Evolutionary conservation across 2,329 filamentous ascomycete genomes (phyloP).

Genomic region (Fusarium sarcochroum): DNA sequence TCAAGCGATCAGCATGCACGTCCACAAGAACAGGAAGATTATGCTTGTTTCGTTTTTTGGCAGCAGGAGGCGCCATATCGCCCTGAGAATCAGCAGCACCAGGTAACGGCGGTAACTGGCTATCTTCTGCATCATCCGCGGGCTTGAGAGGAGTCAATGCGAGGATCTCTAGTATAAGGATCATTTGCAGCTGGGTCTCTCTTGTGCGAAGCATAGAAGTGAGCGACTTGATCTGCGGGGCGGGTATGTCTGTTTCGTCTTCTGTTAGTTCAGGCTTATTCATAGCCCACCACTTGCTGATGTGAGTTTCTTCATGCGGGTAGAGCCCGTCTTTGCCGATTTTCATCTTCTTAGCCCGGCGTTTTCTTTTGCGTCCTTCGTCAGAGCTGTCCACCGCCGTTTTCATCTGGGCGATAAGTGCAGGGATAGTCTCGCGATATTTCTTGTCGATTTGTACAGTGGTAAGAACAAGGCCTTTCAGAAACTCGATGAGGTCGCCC

Average conservation of each 20-base stretch:
- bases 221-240: constrained; percentile 71
- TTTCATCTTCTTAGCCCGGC: constrained; percentile 74
- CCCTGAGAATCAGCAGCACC: constrained; percentile 54
- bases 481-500: constrained; percentile 74
- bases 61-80: constrained; percentile 43
- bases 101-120: constrained; percentile 62
- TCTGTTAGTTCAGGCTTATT: constrained; percentile 67
- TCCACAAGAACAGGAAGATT: constrained; percentile 78
- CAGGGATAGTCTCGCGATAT: constrained; percentile 78
- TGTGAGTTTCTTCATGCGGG: constrained; percentile 72
- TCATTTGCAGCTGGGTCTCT: constrained; percentile 86
- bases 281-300: constrained; percentile 79
- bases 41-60: constrained; percentile 72
- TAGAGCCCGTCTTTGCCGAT: constrained; percentile 79
- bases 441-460: constrained; percentile 82
- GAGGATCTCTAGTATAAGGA: constrained; percentile 82
- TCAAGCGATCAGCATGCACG: constrained; percentile 81
- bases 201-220: constrained; percentile 77
- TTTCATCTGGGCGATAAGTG: constrained; percentile 71
- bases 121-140: constrained; percentile 58
- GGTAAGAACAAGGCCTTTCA: constrained; percentile 77
- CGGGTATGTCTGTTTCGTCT: constrained; percentile 62
- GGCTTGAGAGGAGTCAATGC: constrained; percentile 73
- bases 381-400: constrained; percentile 70
- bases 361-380: constrained; percentile 61